Conservation (phyloP, 768 basidiomycete species). For the Naganishia antarctica region DNA sequence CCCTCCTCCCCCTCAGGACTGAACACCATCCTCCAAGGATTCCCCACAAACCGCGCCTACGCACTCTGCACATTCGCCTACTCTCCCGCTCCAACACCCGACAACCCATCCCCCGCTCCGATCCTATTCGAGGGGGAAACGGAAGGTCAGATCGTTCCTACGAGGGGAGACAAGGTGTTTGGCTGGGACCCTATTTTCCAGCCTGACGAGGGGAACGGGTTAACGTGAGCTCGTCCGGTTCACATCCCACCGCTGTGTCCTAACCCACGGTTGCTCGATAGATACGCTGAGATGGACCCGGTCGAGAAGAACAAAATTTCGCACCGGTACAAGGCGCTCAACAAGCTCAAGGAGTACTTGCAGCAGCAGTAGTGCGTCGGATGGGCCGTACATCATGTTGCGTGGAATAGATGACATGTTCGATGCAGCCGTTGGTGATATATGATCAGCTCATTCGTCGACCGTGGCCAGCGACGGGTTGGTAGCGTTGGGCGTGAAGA, state of each 20-base stretch:
- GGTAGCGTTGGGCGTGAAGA: too few species aligned
- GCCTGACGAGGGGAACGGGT: constrained; percentile 61
- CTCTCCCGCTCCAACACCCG: constrained; percentile 50
- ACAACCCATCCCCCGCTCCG: constrained; percentile 73
- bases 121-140: constrained; percentile 81
- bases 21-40: constrained; percentile 74
- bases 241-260: background rate
- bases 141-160: constrained; percentile 79
- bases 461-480: too few species aligned
- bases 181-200: constrained; percentile 91
- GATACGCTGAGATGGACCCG: constrained; percentile 66
- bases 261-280: constrained; percentile 34
- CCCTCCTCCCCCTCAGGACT: constrained; percentile 55
- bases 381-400: too few species aligned
- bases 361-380: too few species aligned
- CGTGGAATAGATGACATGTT: too few species aligned
- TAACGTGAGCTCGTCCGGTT: constrained; percentile 59
- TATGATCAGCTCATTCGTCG: too few species aligned
- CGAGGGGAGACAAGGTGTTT: constrained; percentile 71
- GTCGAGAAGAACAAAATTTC: constrained; percentile 63
- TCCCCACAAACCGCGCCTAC: constrained; percentile 71
- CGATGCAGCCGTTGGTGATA: too few species aligned
- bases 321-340: constrained; percentile 66
- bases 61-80: constrained; percentile 97
- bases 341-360: constrained; percentile 56